These are phyloP conservation scores for Aureobasidium sp. DNA, from an alignment of 2,329 filamentous ascomycete genomes.

Conservation along the genomic window DNA sequence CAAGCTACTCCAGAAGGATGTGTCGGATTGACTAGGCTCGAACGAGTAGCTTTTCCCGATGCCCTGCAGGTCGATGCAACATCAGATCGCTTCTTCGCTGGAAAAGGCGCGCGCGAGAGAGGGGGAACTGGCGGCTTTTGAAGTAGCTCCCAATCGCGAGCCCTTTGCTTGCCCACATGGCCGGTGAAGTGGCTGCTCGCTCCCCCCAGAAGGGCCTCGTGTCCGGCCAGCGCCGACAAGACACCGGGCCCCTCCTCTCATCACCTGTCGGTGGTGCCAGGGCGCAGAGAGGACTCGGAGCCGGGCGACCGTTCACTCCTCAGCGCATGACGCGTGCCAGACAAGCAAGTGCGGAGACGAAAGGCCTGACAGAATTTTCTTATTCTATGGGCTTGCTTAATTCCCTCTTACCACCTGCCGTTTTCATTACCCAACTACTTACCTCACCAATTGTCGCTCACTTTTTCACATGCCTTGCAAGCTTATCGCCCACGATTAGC, in stretches of 20 bases:
- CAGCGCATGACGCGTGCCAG: slow-evolving; percentile 11
- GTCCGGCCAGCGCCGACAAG: slow-evolving; percentile 6
- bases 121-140: slow-evolving; percentile 5
- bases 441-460: slow-evolving; percentile 38
- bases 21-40: neutral
- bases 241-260: slow-evolving; percentile 5
- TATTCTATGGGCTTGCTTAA: slow-evolving; percentile 17
- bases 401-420: slow-evolving; percentile 17
- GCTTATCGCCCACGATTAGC: slow-evolving; percentile 16
- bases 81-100: neutral
- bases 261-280: slow-evolving; percentile 1
- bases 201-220: neutral
- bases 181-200: slow-evolving; percentile 1
- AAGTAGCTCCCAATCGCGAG: slow-evolving; percentile 1
- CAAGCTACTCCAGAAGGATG: slow-evolving; percentile 8
- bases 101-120: neutral
- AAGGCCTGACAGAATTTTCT: slow-evolving; percentile 11
- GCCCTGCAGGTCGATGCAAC: slow-evolving; percentile 9
- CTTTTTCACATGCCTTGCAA: slow-evolving; percentile 13
- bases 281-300: slow-evolving; percentile 14
- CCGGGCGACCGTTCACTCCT: slow-evolving; percentile 7
- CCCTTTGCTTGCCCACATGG: neutral
- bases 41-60: slow-evolving; percentile 4
- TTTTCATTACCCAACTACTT: slow-evolving; percentile 45
- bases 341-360: slow-evolving; percentile 12